phyloP scores from a whole-genome alignment of 768 basidiomycete species.

The Russula compacta region DNA sequence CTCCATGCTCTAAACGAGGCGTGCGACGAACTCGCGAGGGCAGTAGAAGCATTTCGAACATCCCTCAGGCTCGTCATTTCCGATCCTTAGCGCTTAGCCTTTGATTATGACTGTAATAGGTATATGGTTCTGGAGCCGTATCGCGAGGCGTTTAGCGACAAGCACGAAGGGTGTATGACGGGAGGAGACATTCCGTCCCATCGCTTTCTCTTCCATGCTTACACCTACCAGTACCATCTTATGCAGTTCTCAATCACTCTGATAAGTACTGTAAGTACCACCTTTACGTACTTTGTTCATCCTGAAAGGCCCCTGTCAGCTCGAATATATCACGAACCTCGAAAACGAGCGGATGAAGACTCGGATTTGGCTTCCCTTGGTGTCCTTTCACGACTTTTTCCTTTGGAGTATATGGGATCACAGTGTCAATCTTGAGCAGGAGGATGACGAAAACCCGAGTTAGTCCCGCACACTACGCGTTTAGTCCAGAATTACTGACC shows the following conservation, averaged over 20 bases:
- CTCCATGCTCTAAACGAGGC: slow-evolving; percentile 33
- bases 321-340: slow-evolving; percentile 47
- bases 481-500: background rate
- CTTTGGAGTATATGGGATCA: slow-evolving; percentile 39
- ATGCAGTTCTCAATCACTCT: slow-evolving; percentile 31
- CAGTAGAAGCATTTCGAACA: slow-evolving; percentile 39
- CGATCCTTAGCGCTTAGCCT: background rate
- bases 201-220: slow-evolving; percentile 64
- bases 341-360: slow-evolving; percentile 38
- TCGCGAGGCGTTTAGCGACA: slow-evolving; percentile 37
- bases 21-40: slow-evolving; percentile 29
- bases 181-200: slow-evolving; percentile 46
- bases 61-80: slow-evolving; percentile 38
- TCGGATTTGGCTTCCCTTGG: slow-evolving; percentile 50
- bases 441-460: slow-evolving; percentile 67
- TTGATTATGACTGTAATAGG: slow-evolving; percentile 20
- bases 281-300: background rate
- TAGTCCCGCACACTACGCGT: background rate
- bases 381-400: slow-evolving; percentile 29
- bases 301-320: slow-evolving; percentile 31
- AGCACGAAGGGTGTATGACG: slow-evolving; percentile 22
- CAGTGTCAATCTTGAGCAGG: slow-evolving; percentile 34
- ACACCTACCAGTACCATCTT: slow-evolving; percentile 55
- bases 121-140: slow-evolving; percentile 56
- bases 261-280: slow-evolving; percentile 29